These are phyloP conservation scores for Collybia nuda DNA, from an alignment of 768 basidiomycete genomes.

Conservation along the genomic window DNA sequence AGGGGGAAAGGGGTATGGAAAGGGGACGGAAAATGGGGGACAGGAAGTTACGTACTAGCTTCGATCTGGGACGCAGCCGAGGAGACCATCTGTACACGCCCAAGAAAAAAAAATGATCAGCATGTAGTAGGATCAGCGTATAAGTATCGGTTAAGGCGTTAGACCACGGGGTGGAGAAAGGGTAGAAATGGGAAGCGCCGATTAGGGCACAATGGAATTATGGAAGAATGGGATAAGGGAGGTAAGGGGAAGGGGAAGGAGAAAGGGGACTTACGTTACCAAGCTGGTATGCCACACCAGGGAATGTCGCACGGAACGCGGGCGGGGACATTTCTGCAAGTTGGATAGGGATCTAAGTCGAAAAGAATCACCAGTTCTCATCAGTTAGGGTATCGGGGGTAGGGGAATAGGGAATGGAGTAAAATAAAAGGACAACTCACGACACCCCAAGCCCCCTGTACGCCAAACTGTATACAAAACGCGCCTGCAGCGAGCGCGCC, in stretches of 20 bases:
- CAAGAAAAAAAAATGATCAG: conserved; percentile 1
- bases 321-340: conserved; percentile 83
- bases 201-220: too few relatives aligned
- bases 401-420: conserved; percentile 21
- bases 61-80: conserved; percentile 81
- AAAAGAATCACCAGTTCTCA: too few relatives aligned
- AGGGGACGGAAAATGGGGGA: too few relatives aligned
- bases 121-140: too few relatives aligned
- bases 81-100: conserved; percentile 49
- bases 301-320: conserved; percentile 85
- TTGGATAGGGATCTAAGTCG: conserved; percentile 62
- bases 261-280: conserved; percentile 48
- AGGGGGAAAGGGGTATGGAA: background rate
- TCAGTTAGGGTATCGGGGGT: too few relatives aligned
- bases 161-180: too few relatives aligned
- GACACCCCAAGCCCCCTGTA: conserved; percentile 89
- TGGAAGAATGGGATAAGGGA: too few relatives aligned
- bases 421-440: conserved; percentile 45
- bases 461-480: conserved; percentile 82
- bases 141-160: too few relatives aligned
- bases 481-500: conserved; percentile 73
- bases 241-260: too few relatives aligned
- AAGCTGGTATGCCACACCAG: conserved; percentile 80
- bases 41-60: conserved; percentile 44
- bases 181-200: too few relatives aligned